Evolutionary conservation across 345 rosid species (phyloP), one percentile per base, ranked within the genome.

Genomic region (Viola odorata): DNA sequence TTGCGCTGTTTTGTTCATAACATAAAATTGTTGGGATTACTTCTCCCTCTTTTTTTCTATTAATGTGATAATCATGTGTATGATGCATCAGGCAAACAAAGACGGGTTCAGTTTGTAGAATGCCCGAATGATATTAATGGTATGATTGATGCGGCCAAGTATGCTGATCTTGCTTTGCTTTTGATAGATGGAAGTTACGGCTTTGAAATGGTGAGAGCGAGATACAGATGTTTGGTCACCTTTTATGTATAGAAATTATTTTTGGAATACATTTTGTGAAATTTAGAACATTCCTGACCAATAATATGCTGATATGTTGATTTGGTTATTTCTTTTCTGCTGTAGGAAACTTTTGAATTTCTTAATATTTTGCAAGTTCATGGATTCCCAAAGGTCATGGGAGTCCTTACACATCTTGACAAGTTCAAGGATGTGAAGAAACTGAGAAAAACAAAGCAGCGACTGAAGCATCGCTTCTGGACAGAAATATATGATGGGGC

Each of bases 101-200:
- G 77, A 73, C 75, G 99, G 59, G 71, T 88, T 63, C 96, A 90
- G 50, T 86, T 94, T 76, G 97, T 94, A 71, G 97, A 94, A 77
- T 94, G 99, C 65, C 99, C 97, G 14, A 90, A 85, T 81, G 96
- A 94, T 69, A 83, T 94, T 70, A 94, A 94, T 77, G 95, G 91
- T 65, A 94, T 94, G 99, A 75, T 94, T 47, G 97, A 90, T 72
- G 84, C 90, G 71, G 96, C 97, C 12, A 94, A 94, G 76, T 73
- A 73, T 76, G 96, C 97, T 69, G 97, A 94, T 82, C 69, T 94
- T 62, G 97, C 97, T 32, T 52, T 94, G 68, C 96, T 94, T 60
- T 79, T 94, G 60, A 78, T 83, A 53, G 97, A 90, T 61, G 99
- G 91, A 76, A 92, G 99, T 77, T 92, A 90, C 56, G 97, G 99